Evolutionary conservation across 371 early-diverging fungal species (phyloP).

Genomic region (Blakeslea trispora): DNA sequence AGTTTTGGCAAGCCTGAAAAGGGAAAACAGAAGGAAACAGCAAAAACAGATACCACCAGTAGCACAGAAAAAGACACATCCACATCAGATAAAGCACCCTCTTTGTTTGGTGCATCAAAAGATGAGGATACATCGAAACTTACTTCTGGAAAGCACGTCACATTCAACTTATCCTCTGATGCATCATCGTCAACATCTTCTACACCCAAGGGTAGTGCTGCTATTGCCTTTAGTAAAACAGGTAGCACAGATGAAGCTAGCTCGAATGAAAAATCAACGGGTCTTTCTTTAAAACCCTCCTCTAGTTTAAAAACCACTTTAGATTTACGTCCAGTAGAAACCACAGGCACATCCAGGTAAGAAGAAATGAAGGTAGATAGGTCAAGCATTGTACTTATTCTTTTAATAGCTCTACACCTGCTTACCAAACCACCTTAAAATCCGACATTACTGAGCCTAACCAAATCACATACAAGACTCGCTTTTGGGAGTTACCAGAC

Average conservation of each 20-base stretch:
- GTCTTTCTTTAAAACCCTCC: not conserved
- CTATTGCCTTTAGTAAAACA: slow-evolving; percentile 16
- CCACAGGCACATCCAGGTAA: slow-evolving; percentile 15
- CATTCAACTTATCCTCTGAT: slow-evolving; percentile 5
- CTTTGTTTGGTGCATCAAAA: not conserved
- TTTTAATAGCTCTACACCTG: slow-evolving; percentile 4
- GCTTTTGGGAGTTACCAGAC: slow-evolving; percentile 27
- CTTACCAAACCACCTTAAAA: slow-evolving; percentile 13
- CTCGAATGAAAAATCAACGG: no score
- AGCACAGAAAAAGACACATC: not conserved
- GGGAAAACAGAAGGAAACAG: not conserved
- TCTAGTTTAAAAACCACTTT: not conserved
- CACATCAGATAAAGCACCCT: not conserved
- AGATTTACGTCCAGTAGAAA: slow-evolving; percentile 2
- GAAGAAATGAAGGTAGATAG: not conserved
- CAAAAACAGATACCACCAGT: not conserved
- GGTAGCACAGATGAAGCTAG: not conserved
- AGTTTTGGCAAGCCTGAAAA: not conserved
- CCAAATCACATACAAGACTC: slow-evolving; percentile 23
- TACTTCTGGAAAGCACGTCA: not conserved
- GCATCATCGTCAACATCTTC: not conserved
- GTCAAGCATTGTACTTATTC: no score
- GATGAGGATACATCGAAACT: not conserved
- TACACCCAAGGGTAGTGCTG: slow-evolving; percentile 5
- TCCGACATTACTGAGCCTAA: slow-evolving; percentile 12